phyloP scores from a whole-genome alignment of 768 basidiomycete genomes.

The Lactifluus echinatus region DNA sequence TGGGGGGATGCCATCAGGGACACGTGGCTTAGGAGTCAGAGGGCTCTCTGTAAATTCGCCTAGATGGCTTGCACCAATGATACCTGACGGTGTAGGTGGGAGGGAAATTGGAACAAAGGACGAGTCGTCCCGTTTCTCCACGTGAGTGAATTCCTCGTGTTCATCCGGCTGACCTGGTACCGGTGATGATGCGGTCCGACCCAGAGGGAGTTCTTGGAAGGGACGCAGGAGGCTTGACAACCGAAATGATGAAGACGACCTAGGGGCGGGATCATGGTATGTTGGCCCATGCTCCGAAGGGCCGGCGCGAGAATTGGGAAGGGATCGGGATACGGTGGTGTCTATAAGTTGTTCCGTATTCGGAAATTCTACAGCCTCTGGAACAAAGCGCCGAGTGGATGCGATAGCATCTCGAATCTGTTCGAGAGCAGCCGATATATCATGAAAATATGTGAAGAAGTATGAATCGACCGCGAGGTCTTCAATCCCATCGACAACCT shows the following conservation, averaged over 20 bases:
- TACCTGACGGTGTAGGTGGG: background rate
- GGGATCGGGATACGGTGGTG: slow-evolving; percentile 38
- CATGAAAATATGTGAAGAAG: slow-evolving; percentile 92
- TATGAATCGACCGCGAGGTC: slow-evolving; percentile 77
- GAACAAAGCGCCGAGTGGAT: slow-evolving; percentile 37
- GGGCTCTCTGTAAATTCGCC: background rate
- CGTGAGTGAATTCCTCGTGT: slow-evolving; percentile 63
- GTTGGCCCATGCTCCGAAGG: slow-evolving; percentile 21
- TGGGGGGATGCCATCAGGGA: background rate
- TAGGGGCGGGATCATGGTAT: slow-evolving; percentile 27
- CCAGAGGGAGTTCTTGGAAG: slow-evolving; percentile 47
- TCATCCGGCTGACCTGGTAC: slow-evolving; percentile 30
- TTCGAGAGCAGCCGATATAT: slow-evolving; percentile 66
- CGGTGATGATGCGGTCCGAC: slow-evolving; percentile 26
- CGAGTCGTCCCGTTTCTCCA: slow-evolving; percentile 43
- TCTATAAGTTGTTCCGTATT: slow-evolving; percentile 40
- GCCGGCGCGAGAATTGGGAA: slow-evolving; percentile 1
- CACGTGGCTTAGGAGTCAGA: slow-evolving; percentile 1
- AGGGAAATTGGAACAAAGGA: slow-evolving; percentile 38
- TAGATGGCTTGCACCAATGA: background rate
- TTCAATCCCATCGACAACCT: slow-evolving; percentile 76
- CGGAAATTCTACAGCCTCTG: slow-evolving; percentile 21
- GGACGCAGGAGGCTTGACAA: slow-evolving; percentile 60
- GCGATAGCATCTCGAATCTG: slow-evolving; percentile 72
- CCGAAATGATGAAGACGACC: slow-evolving; percentile 42